These are phyloP conservation scores for Colletotrichum salicis DNA, from an alignment of 2,329 filamentous ascomycete genomes.

Conservation along the genomic window DNA sequence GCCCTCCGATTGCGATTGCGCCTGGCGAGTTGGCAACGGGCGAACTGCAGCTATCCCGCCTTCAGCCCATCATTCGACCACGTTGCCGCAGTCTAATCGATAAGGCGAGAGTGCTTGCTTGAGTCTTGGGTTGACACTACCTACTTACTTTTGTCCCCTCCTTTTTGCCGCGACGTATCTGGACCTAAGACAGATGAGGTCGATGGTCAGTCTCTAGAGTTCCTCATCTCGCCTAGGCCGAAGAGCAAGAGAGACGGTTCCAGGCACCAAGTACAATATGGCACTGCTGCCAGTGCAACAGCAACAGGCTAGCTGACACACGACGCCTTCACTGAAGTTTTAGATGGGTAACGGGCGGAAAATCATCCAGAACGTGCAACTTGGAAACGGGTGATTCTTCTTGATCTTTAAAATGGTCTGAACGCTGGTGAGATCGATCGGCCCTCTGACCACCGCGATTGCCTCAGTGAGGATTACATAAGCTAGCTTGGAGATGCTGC, in stretches of 20 bases:
- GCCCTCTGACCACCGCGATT: too few relatives aligned
- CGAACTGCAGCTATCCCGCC: slow-evolving; percentile 37
- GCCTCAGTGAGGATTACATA: background rate
- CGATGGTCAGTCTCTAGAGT: background rate
- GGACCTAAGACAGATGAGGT: background rate
- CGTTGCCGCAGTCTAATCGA: background rate
- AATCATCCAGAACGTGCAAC: background rate
- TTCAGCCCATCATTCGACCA: slow-evolving; percentile 19
- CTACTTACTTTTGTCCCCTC: too few relatives aligned
- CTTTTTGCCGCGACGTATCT: too few relatives aligned
- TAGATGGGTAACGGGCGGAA: background rate
- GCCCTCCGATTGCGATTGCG: background rate
- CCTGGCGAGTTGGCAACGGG: slow-evolving; percentile 1
- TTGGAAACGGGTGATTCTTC: background rate
- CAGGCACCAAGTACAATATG: background rate
- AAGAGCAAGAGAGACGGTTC: background rate
- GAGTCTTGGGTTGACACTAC: too few relatives aligned
- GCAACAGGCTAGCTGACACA: background rate
- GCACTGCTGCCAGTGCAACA: slow-evolving; percentile 11
- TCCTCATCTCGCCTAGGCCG: background rate
- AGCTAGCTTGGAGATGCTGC: background rate
- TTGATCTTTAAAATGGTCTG: background rate
- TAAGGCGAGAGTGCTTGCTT: background rate
- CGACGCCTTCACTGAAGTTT: background rate
- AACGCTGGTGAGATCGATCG: background rate